Base-by-base conservation (phyloP, 495 filamentous ascomycete species). In the Penicillium dipodomyicola region DNA sequence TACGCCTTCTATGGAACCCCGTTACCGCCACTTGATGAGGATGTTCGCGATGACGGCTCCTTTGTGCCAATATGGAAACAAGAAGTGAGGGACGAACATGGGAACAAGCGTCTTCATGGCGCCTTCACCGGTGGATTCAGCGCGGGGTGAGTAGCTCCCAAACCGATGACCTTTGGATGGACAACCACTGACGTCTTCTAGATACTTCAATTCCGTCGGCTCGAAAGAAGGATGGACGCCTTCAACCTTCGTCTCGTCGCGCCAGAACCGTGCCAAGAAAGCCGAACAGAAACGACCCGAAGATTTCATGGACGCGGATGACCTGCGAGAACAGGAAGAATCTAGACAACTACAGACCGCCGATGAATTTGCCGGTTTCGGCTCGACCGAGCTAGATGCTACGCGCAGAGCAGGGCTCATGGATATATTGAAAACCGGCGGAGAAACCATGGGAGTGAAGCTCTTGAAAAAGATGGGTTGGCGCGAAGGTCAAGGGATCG, bases 281-380 rank as follows among this genome's bases (percentile, higher is more conserved):
- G 80, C 71, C 23, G 67, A 68, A 45, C 54, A 75, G 14, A 85
- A 89, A 67, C 84, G 85, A 30, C 80, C 86, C 9, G 93, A 97
- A 63, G 94, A 98, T 67, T 97, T 91, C 58, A 98, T 98, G 94
- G 94, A 98, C 60, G 95, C 96, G 59, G 95, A 98, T 72, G 94
- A 98, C 72, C 74, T 96, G 11, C 87, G 89, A 11, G 93, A 96
- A 61, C 87, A 87, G 2, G 92, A 86, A 49, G 92, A 96, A 70
- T 79, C 85, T 3, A 80, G 81, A 60, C 80, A 78, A 45, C 68
- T 97, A 30, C 83, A 92, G 62, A 96, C 88, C 0, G 75, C 82
- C 1, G 74, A 83, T 29, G 81, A 77, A 0, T 97, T 92, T 68
- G 79, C 90, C 8, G 90, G 89, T 0, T 77, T 97, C 17, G 94